Conservation (phyloP, 345 rosid genomes). For the Hevea brasiliensis region DNA sequence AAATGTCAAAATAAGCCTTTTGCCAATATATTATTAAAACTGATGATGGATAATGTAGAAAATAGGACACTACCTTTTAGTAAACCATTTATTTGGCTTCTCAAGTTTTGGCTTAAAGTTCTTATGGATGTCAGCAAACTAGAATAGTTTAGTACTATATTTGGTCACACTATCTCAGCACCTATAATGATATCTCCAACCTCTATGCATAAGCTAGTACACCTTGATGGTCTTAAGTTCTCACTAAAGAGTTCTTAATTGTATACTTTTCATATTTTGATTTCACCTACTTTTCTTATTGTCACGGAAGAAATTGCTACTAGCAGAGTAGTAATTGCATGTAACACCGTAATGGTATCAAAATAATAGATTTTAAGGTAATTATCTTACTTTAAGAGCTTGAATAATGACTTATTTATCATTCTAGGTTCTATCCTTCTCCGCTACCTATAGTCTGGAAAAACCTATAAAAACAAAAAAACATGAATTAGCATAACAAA, state of each 20-base stretch:
- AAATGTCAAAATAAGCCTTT: no score
- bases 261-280: neutral
- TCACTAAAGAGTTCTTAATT: neutral
- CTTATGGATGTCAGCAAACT: constrained; percentile 69
- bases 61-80: neutral
- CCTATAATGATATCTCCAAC: constrained; percentile 85
- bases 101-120: constrained; percentile 71
- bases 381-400: constrained; percentile 1
- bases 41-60: neutral
- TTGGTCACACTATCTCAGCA: constrained; percentile 60
- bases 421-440: constrained; percentile 59
- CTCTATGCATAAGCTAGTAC: constrained; percentile 58
- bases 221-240: constrained; percentile 60
- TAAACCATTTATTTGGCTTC: constrained; percentile 9
- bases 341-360: constrained; percentile 78
- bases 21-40: constrained; percentile 28
- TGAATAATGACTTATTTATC: neutral
- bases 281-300: constrained; percentile 19
- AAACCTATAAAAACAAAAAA: no score
- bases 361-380: neutral
- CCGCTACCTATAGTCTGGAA: constrained; percentile 60
- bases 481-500: no score
- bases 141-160: constrained; percentile 46
- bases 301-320: constrained; percentile 77
- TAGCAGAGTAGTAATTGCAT: constrained; percentile 80